Conservation (phyloP, 2,329 filamentous ascomycete genomes). For the Colletotrichum spinosum region DNA sequence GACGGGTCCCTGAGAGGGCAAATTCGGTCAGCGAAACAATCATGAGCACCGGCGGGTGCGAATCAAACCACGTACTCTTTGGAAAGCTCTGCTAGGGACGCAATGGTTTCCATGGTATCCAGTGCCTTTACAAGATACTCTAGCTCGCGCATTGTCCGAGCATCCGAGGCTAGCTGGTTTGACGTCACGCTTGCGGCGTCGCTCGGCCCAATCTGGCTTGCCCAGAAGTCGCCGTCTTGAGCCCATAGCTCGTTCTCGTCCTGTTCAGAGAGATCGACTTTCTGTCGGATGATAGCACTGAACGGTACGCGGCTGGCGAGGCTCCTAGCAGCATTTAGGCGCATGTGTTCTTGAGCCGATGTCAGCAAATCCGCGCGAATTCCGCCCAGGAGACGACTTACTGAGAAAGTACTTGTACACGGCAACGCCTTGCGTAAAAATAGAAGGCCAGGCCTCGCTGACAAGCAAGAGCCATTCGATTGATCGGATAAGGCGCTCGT, state of each 20-base stretch:
- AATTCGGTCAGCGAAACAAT: constrained; percentile 42
- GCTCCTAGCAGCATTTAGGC: constrained; percentile 65
- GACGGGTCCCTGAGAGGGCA: constrained; percentile 43
- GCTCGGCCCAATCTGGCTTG: constrained; percentile 49
- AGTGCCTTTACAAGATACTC: constrained; percentile 75
- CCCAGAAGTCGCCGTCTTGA: constrained; percentile 56
- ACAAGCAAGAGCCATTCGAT: constrained; percentile 88
- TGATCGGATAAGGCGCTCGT: constrained; percentile 79
- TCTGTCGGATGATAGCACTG: constrained; percentile 57
- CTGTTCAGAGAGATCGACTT: constrained; percentile 50
- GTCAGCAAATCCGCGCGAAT: constrained; percentile 34
- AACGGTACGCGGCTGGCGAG: constrained; percentile 65
- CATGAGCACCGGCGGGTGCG: not conserved
- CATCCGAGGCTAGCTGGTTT: constrained; percentile 63
- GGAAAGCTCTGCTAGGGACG: constrained; percentile 63
- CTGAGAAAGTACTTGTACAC: constrained; percentile 88
- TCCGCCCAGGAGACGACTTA: constrained; percentile 60
- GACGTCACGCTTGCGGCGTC: constrained; percentile 50
- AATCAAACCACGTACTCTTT: constrained; percentile 58
- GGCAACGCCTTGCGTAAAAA: constrained; percentile 75
- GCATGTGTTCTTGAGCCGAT: constrained; percentile 55
- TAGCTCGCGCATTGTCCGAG: constrained; percentile 74
- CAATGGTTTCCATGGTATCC: constrained; percentile 76
- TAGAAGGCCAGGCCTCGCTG: constrained; percentile 76
- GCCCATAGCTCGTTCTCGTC: constrained; percentile 50